Conservation (phyloP, 768 basidiomycete genomes). For the Lyophyllum decastes region DNA sequence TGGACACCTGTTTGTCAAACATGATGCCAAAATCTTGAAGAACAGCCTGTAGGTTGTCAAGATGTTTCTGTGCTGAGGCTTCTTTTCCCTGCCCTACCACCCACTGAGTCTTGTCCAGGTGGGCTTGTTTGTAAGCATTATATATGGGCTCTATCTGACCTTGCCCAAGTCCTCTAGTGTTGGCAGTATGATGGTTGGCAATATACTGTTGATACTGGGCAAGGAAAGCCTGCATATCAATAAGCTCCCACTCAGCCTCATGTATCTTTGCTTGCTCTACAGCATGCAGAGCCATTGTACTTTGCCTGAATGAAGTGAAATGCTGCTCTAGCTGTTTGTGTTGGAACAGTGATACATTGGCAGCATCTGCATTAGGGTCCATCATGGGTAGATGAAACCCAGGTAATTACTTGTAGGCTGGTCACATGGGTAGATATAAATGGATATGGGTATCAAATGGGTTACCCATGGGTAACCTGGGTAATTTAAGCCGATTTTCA, state of each 20-base stretch:
- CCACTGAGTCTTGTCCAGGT: neutral
- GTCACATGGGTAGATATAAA: too few relatives aligned
- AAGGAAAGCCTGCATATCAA: conserved; percentile 8
- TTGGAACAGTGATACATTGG: conserved; percentile 7
- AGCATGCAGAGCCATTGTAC: conserved; percentile 2
- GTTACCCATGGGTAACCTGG: too few relatives aligned
- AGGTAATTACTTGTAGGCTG: too few relatives aligned
- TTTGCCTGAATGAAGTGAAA: conserved; percentile 8
- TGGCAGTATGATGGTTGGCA: too few relatives aligned
- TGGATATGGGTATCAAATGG: too few relatives aligned
- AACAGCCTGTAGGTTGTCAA: conserved; percentile 14
- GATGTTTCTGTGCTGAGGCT: conserved; percentile 6
- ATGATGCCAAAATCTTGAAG: conserved; percentile 17
- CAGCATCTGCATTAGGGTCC: conserved; percentile 18
- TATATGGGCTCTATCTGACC: neutral
- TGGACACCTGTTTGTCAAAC: too few relatives aligned
- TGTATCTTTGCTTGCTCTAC: conserved; percentile 8
- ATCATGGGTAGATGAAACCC: too few relatives aligned
- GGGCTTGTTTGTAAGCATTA: neutral
- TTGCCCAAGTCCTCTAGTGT: neutral
- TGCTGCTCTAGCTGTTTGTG: conserved; percentile 10
- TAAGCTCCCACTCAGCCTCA: conserved; percentile 1
- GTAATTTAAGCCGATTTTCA: too few relatives aligned
- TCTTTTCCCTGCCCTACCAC: neutral
- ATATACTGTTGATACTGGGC: conserved; percentile 7